Base-by-base conservation (phyloP, 306 rosid genomes). In the Prunus campanulata region DNA sequence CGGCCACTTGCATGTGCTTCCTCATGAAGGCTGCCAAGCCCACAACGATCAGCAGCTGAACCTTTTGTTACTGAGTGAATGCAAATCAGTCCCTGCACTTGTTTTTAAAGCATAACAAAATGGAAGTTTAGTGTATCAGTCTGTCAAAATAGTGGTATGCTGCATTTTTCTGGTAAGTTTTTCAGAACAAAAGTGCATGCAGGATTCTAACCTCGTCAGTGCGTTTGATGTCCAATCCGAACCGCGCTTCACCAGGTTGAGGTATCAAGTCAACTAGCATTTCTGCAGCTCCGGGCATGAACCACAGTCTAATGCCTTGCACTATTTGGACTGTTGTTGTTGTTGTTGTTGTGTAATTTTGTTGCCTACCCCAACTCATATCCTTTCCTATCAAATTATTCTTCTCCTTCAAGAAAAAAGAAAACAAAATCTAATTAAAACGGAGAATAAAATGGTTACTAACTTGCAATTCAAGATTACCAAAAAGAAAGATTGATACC, bases 291-390 rank as follows among this genome's bases (percentile, higher is more conserved):
- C 91, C 98, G 0, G 93, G 96, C 25, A 93, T 87, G 82, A 84
- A 90, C 96, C 96, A 90, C 42, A 93, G 74, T 81, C 97, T 89
- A 79, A 86, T 83, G 14, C 91, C 94, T 39, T 83, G 91, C 47
- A 75, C 73, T 47, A 73, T 70, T 50, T 77, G 88, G 76, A 57
- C 2, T 4, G 69, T 32, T 5, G 25, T 65, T 65, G 49, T 18
- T n/a, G 49, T 35, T 20, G 20, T 20, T 11, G 48, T 35, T 65
- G 46, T 19, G 48, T 72, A 67, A 71, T 56, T 77, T 77, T 87
- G 89, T 79, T 83, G 87, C 60, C 22, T 76, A 66, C 71, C 10
- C 47, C 71, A 20, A 52, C 66, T n/a, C 61, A 56, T 66, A 69
- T 85, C 87, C 69, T 65, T 85, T 71, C 82, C 74, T 3, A 48